Conservation (phyloP, 176 grass and related monocot genomes). For the Phyllostachys edulis region DNA sequence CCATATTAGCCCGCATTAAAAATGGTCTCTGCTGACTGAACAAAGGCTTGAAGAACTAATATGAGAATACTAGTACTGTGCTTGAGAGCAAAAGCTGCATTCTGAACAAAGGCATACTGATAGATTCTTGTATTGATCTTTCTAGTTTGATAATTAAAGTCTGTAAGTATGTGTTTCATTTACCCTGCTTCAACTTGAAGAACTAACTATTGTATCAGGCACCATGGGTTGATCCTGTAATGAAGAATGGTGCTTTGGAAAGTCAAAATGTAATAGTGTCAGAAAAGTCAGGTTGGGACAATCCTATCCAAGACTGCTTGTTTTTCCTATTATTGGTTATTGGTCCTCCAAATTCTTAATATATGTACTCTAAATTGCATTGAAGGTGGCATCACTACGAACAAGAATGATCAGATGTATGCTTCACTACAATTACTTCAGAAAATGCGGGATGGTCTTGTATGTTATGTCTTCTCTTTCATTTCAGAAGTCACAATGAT, state of each 20-base stretch:
- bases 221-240: background rate
- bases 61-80: no score
- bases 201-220: slow-evolving; percentile 11
- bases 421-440: background rate
- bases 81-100: no score
- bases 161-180: background rate
- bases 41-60: no score
- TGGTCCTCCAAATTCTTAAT: background rate
- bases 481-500: background rate
- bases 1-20: no score
- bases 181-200: slow-evolving; percentile 10
- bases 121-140: no score
- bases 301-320: slow-evolving; percentile 2
- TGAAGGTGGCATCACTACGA: background rate
- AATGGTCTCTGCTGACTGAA: no score
- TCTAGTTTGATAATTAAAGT: no score
- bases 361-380: background rate
- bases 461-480: slow-evolving; percentile 22
- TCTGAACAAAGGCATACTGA: no score
- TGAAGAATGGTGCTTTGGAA: background rate
- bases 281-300: slow-evolving; percentile 4
- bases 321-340: background rate
- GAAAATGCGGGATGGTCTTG: slow-evolving; percentile 27
- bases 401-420: background rate
- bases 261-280: background rate